Conservation (phyloP, 495 filamentous ascomycete genomes). For the Hypoxylon rickii region DNA sequence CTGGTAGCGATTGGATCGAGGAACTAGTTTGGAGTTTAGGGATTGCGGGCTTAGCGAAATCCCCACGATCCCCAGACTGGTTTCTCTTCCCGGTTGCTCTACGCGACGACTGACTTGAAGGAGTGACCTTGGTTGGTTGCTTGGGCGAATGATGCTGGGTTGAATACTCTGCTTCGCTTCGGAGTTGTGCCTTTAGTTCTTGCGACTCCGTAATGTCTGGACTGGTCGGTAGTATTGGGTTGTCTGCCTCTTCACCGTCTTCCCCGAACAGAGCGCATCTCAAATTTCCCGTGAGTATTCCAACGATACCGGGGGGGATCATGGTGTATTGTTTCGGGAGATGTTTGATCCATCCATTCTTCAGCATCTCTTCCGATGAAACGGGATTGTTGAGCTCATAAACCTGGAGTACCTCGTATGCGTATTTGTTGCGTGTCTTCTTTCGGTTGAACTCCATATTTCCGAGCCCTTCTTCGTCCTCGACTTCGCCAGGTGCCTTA, state of each 20-base stretch:
- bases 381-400: constrained; percentile 58
- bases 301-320: constrained; percentile 52
- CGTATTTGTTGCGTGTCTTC: constrained; percentile 36
- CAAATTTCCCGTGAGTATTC: constrained; percentile 52
- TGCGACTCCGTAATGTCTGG: constrained; percentile 45
- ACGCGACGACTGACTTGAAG: constrained; percentile 38
- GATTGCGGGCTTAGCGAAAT: constrained; percentile 24
- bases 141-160: too few relatives aligned
- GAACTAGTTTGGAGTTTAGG: constrained; percentile 10
- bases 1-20: constrained; percentile 7
- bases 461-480: constrained; percentile 43
- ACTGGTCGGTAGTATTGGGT: constrained; percentile 2
- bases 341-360: constrained; percentile 46
- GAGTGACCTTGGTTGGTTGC: too few relatives aligned
- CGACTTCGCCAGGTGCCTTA: constrained; percentile 48
- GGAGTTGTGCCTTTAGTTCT: constrained; percentile 52
- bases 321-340: constrained; percentile 46
- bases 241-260: constrained; percentile 14
- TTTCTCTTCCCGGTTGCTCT: constrained; percentile 8
- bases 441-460: constrained; percentile 56
- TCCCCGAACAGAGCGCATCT: constrained; percentile 45
- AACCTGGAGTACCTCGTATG: constrained; percentile 55
- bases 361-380: constrained; percentile 45
- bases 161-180: constrained; percentile 47
- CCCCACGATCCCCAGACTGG: not conserved